Evolutionary conservation across 768 basidiomycete genomes (phyloP).

Genomic region (Suillus weaverae): DNA sequence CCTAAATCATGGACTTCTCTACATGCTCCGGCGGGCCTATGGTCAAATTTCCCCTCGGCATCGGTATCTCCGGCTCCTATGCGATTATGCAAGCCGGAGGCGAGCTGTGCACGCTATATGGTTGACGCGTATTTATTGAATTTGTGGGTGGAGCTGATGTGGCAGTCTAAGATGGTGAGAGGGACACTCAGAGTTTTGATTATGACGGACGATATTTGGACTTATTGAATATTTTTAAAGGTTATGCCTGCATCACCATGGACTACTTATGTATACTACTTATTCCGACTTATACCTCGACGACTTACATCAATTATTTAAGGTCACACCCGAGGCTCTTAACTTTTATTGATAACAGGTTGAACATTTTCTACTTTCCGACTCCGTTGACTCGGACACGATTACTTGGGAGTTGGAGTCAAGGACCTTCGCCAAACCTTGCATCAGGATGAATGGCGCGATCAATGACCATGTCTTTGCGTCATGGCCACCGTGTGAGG

Average conservation of each 20-base stretch:
- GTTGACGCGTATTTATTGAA: slow-evolving; percentile 75
- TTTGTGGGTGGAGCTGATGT: slow-evolving; percentile 73
- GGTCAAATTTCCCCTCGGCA: slow-evolving; percentile 86
- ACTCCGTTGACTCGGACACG: too few species aligned
- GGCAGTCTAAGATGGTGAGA: neutral
- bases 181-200: neutral
- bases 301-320: neutral
- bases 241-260: neutral
- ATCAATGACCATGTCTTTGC: too few species aligned
- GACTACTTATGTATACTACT: neutral
- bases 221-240: neutral
- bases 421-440: too few species aligned
- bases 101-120: slow-evolving; percentile 68
- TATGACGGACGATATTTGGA: neutral
- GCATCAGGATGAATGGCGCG: too few species aligned
- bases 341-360: too few species aligned
- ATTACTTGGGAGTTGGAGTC: too few species aligned
- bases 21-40: slow-evolving; percentile 93
- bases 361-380: too few species aligned
- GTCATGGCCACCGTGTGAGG: too few species aligned
- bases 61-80: slow-evolving; percentile 90
- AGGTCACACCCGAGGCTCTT: neutral
- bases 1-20: slow-evolving; percentile 91
- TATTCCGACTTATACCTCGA: neutral
- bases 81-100: slow-evolving; percentile 60